phyloP scores from a whole-genome alignment of 768 basidiomycete genomes.

The Pisolithus albus region DNA sequence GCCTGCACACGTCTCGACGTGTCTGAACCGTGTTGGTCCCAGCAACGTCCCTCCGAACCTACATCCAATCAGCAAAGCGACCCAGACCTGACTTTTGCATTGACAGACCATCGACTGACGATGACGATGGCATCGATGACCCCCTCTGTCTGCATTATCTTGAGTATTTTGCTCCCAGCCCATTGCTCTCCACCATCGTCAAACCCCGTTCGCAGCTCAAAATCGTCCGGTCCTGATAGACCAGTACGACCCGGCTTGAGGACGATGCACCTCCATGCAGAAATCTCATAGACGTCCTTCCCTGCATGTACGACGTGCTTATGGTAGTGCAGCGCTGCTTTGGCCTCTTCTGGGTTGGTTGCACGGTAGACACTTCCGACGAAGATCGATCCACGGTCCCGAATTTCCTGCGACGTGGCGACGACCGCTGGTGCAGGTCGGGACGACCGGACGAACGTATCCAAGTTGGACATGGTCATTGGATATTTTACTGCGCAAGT shows the following conservation, averaged over 20 bases:
- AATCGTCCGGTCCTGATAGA: slow-evolving; percentile 67
- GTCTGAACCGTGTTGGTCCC: slow-evolving; percentile 67
- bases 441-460: slow-evolving; percentile 45
- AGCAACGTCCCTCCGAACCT: slow-evolving; percentile 82
- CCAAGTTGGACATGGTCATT: slow-evolving; percentile 33
- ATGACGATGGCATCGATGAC: slow-evolving; percentile 74
- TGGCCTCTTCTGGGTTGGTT: slow-evolving; percentile 46
- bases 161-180: slow-evolving; percentile 56
- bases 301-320: slow-evolving; percentile 50
- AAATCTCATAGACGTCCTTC: slow-evolving; percentile 65
- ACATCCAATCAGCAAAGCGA: not conserved
- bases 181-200: slow-evolving; percentile 77
- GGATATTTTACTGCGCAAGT: not conserved
- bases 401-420: slow-evolving; percentile 63
- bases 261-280: slow-evolving; percentile 75
- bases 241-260: slow-evolving; percentile 60
- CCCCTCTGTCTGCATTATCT: slow-evolving; percentile 61
- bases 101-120: slow-evolving; percentile 65
- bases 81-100: not conserved
- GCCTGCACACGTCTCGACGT: slow-evolving; percentile 67
- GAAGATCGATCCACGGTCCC: slow-evolving; percentile 70
- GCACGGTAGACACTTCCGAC: slow-evolving; percentile 56
- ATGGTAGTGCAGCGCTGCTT: slow-evolving; percentile 42
- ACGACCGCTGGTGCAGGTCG: slow-evolving; percentile 41
- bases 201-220: slow-evolving; percentile 52